These are phyloP conservation scores for Ogataea corticis DNA, from an alignment of 805 yeast genomes.

Conservation along the genomic window DNA sequence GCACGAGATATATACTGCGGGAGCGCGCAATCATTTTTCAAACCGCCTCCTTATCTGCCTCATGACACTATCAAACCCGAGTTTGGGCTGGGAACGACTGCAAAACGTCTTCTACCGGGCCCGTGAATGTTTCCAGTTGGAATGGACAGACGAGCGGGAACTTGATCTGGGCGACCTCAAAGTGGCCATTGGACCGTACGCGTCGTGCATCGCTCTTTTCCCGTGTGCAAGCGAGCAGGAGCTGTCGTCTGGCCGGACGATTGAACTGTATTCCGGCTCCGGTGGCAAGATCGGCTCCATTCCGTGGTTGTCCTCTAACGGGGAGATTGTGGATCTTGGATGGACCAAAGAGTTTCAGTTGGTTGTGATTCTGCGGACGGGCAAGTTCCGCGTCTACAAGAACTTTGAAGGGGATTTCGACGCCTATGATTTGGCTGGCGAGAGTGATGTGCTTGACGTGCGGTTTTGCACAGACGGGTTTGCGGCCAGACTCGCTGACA, in stretches of 20 bases:
- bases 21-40: no score
- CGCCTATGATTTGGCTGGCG: slow-evolving; percentile 45
- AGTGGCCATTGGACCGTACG: slow-evolving; percentile 51
- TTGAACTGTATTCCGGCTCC: slow-evolving; percentile 37
- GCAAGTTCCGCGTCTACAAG: slow-evolving; percentile 55
- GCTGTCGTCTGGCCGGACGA: slow-evolving; percentile 10
- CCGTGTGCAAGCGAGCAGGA: slow-evolving; percentile 27
- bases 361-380: slow-evolving; percentile 53
- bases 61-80: slow-evolving; percentile 28
- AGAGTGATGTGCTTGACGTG: slow-evolving; percentile 33
- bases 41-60: no score
- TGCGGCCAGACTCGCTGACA: slow-evolving; percentile 39
- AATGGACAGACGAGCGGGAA: slow-evolving; percentile 42
- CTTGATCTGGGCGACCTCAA: slow-evolving; percentile 38
- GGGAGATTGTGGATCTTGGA: slow-evolving; percentile 52
- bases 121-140: slow-evolving; percentile 54
- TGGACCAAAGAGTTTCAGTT: slow-evolving; percentile 57
- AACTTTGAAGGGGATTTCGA: slow-evolving; percentile 70
- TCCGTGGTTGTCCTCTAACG: slow-evolving; percentile 49
- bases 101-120: slow-evolving; percentile 68
- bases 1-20: no score
- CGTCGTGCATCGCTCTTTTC: slow-evolving; percentile 57
- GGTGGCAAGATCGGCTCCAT: slow-evolving; percentile 33
- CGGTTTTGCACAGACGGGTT: slow-evolving; percentile 45
- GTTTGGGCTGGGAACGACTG: slow-evolving; percentile 71